Conservation (phyloP, 1,139 yeast species). For the Debaryomyces coudertii region DNA sequence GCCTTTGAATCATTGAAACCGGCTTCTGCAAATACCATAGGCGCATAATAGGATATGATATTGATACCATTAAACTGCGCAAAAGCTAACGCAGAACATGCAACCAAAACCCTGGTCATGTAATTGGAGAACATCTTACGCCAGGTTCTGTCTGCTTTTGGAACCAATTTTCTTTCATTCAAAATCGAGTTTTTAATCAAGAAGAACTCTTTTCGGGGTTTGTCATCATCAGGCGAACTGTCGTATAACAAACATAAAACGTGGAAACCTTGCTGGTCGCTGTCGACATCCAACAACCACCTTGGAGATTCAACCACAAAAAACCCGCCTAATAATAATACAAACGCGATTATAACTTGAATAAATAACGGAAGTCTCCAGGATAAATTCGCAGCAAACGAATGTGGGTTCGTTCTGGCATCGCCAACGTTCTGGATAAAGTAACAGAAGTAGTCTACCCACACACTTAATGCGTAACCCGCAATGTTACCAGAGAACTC, state of each 20-base stretch:
- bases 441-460: constrained; percentile 58
- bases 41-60: constrained; percentile 58
- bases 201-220: constrained; percentile 57
- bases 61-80: constrained; percentile 62
- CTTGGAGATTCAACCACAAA: constrained; percentile 60
- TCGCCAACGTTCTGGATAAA: constrained; percentile 48
- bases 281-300: constrained; percentile 54
- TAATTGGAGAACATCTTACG: constrained; percentile 44
- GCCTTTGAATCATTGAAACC: constrained; percentile 55
- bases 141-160: constrained; percentile 50
- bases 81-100: constrained; percentile 54
- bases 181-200: constrained; percentile 81
- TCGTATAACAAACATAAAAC: constrained; percentile 83
- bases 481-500: constrained; percentile 58
- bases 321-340: constrained; percentile 53
- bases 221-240: constrained; percentile 52
- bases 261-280: constrained; percentile 58
- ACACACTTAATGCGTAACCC: constrained; percentile 56
- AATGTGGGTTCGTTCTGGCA: constrained; percentile 39
- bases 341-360: constrained; percentile 50
- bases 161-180: constrained; percentile 43
- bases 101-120: constrained; percentile 45
- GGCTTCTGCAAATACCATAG: constrained; percentile 55
- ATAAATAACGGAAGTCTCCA: constrained; percentile 57
- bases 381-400: constrained; percentile 48